Percentiles rank a stretch among this genome's conserved stretches.
phyloP scores from a whole-genome alignment of 306 rosid species.

The Gillenia trifoliata region DNA sequence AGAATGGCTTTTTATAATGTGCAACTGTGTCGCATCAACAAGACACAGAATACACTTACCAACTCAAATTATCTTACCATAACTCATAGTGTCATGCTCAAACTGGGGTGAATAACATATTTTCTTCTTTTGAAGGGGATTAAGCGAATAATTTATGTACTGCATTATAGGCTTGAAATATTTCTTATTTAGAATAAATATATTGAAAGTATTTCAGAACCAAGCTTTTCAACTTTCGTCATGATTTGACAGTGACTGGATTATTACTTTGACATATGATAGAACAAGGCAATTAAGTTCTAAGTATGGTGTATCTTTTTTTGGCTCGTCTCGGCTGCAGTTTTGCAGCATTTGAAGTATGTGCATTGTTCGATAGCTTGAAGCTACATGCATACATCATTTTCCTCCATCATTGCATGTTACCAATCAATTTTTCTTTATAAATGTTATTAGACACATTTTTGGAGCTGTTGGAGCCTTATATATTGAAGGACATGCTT shows the following conservation, averaged over 20 bases:
- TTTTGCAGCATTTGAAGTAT: not conserved
- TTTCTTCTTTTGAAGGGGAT: not conserved
- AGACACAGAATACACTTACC: not conserved
- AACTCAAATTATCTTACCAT: not conserved
- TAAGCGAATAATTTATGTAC: not conserved
- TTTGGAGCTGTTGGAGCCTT: conserved; percentile 98
- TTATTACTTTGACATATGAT: conserved; percentile 5
- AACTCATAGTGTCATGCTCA: not conserved
- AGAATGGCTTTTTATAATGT: not conserved
- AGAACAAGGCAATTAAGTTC: conserved; percentile 14
- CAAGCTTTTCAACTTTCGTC: not conserved
- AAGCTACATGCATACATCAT: not conserved
- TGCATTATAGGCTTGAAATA: not conserved
- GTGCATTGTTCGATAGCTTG: not conserved
- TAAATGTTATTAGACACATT: conserved; percentile 58
- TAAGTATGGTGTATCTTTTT: not conserved
- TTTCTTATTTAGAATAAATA: not conserved
- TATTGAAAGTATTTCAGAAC: not conserved
- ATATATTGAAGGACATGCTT: conserved; percentile 92
- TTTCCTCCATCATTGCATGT: not conserved
- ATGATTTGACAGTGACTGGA: conserved; percentile 7
- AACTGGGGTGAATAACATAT: not conserved
- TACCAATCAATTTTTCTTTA: conserved; percentile 7
- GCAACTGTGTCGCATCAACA: not conserved
- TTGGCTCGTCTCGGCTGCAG: conserved; percentile 5